phyloP scores from a whole-genome alignment of 2,329 filamentous ascomycete genomes.

The Aspergillus sergii region DNA sequence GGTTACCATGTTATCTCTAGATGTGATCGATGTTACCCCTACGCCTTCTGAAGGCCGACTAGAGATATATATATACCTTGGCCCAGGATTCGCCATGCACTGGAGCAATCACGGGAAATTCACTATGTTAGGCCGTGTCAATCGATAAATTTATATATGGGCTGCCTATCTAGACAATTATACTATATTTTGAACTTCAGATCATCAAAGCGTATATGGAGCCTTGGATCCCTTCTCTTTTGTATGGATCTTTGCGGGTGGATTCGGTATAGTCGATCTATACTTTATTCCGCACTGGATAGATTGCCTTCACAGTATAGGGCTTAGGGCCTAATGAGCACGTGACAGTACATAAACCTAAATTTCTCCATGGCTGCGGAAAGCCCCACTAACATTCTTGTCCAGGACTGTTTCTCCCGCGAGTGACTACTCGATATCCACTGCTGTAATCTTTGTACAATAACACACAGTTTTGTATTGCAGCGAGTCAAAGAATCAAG shows the following conservation, averaged over 20 bases:
- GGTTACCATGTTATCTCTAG: too few species aligned
- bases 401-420: neutral
- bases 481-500: neutral
- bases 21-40: too few species aligned
- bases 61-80: neutral
- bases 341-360: neutral
- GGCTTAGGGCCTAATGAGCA: neutral
- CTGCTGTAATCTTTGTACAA: neutral
- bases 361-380: neutral
- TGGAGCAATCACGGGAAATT: fast-evolving
- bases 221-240: neutral
- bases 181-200: neutral
- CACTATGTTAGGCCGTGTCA: neutral
- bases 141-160: fast-evolving
- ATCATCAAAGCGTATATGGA: neutral
- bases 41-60: too few species aligned
- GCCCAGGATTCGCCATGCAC: neutral
- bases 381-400: neutral
- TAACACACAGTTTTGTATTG: neutral
- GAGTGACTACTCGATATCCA: neutral
- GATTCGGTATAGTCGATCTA: too few species aligned
- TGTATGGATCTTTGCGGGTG: neutral
- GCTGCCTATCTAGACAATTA: neutral
- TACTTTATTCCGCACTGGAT: too few species aligned
- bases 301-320: too few species aligned